Base-by-base conservation (phyloP, 2,329 filamentous ascomycete genomes). In the Drechslerella coelobrocha region DNA sequence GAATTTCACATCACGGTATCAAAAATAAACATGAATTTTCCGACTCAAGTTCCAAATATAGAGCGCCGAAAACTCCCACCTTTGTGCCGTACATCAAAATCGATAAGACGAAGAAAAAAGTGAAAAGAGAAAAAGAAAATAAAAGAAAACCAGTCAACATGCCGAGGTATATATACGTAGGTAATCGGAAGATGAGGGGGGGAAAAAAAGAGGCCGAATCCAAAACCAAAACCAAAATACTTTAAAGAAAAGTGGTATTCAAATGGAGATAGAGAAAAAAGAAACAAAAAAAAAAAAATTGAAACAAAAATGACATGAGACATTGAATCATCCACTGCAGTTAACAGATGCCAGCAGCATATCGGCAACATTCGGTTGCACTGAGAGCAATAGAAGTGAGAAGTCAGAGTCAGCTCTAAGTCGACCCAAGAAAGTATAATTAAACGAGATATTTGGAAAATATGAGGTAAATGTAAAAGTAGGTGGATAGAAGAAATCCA, bases 1-100 rank as follows among this genome's bases (percentile, higher is more conserved):
- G 10, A 43, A 21, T 29, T 27, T 52, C 45, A 45, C 19, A 34
- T 21, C 41, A 63, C 23, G 31, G 27, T 29, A 37, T 31, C 29
- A 31, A 12, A 31, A 31, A n/a, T n/a, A 45, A 50, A 41, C 34
- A 43, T 62, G 21, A 62, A 50, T 56, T 61, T 55, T 61, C 21
- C 29, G 21, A 27, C 29, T 17, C 39, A 57, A 47, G 7, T 14
- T 17, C 14, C 17, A 60, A 51, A 47, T 7, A 21, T 52, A n/a
- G 6, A 66, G 34, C 63, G 55, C 55, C 47, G 48, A 54, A 29
- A 62, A 62, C 62, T 31, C n/a, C 73, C 72, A 66, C 57, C 72
- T 45, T 41, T 56, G 66, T 57, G 71, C 68, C 56, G 24, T 43
- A 66, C 47, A 26, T 29, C n/a, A n/a, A n/a, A n/a, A n/a, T n/a